These are phyloP conservation scores for Epichloe bromicola DNA, from an alignment of 2,329 filamentous ascomycete species.

Conservation along the genomic window DNA sequence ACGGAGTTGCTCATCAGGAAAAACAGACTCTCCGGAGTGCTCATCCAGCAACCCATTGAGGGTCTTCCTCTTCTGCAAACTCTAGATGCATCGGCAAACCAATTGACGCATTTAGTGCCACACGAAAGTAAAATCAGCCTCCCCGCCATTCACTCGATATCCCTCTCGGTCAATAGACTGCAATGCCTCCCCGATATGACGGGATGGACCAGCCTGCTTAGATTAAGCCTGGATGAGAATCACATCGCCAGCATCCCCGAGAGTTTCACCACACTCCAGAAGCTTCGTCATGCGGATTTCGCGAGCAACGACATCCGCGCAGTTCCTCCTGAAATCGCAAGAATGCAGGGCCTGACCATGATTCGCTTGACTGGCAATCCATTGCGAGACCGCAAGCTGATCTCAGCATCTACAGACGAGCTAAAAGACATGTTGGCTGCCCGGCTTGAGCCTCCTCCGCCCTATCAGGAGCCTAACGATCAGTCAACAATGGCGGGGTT, in stretches of 20 bases:
- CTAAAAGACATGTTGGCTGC: constrained; percentile 61
- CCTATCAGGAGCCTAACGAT: constrained; percentile 21
- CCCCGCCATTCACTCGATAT: constrained; percentile 60
- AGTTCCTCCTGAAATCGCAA: constrained; percentile 62
- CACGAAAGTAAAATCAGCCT: constrained; percentile 39
- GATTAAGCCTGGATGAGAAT: constrained; percentile 71
- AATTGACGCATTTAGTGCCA: constrained; percentile 43
- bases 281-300: constrained; percentile 67
- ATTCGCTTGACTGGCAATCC: constrained; percentile 82
- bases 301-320: constrained; percentile 70
- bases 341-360: constrained; percentile 65
- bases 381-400: constrained; percentile 73
- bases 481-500: constrained; percentile 11
- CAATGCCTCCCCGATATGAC: constrained; percentile 58
- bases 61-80: constrained; percentile 53
- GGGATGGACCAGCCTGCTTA: constrained; percentile 61
- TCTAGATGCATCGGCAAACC: constrained; percentile 68
- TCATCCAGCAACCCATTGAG: constrained; percentile 52
- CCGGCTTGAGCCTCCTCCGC: constrained; percentile 47
- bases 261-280: constrained; percentile 55
- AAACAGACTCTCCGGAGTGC: constrained; percentile 61
- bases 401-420: constrained; percentile 67
- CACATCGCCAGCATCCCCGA: constrained; percentile 61
- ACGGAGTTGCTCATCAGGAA: constrained; percentile 62
- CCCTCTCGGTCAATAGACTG: constrained; percentile 71